A percentile compares a stretch with the other conserved stretches of the same genome.
phyloP scores from a whole-genome alignment of 2,329 filamentous ascomycete species.

The Calonectria multiphialidica region DNA sequence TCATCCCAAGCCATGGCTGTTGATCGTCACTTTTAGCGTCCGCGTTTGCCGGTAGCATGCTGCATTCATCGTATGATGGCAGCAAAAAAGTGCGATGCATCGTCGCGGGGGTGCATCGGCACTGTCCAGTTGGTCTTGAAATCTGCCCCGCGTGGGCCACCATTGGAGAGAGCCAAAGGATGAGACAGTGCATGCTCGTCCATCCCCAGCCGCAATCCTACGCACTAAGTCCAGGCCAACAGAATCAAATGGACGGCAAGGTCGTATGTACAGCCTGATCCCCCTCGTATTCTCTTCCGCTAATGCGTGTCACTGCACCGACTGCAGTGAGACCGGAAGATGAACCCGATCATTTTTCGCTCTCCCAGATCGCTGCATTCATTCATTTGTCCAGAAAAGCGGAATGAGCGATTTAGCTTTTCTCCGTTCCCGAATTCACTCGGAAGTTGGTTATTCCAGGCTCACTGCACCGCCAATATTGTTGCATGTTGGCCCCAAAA shows the following conservation, averaged over 20 bases:
- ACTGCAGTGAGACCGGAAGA: not conserved
- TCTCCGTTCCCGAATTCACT: not conserved
- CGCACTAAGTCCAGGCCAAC: not conserved
- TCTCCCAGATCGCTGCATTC: too few relatives aligned
- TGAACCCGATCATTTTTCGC: not conserved
- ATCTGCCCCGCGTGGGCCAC: not conserved
- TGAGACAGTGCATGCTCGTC: not conserved
- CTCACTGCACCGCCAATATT: not conserved
- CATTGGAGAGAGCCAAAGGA: too few relatives aligned
- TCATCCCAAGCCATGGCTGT: too few relatives aligned
- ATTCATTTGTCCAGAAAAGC: not conserved
- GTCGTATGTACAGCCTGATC: not conserved
- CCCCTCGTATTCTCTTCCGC: not conserved
- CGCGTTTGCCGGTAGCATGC: not conserved
- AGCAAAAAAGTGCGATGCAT: not conserved
- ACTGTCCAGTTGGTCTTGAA: not conserved
- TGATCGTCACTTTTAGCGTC: too few relatives aligned
- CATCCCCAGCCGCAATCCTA: not conserved
- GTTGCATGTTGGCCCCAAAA: not conserved
- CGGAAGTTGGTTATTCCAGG: not conserved
- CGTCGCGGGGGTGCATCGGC: not conserved
- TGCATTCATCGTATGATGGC: not conserved
- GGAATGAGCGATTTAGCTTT: not conserved
- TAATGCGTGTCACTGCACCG: not conserved
- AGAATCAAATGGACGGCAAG: not conserved